Conservation (phyloP, 2,329 filamentous ascomycete genomes). For the Pseudogymnoascus sp. region DNA sequence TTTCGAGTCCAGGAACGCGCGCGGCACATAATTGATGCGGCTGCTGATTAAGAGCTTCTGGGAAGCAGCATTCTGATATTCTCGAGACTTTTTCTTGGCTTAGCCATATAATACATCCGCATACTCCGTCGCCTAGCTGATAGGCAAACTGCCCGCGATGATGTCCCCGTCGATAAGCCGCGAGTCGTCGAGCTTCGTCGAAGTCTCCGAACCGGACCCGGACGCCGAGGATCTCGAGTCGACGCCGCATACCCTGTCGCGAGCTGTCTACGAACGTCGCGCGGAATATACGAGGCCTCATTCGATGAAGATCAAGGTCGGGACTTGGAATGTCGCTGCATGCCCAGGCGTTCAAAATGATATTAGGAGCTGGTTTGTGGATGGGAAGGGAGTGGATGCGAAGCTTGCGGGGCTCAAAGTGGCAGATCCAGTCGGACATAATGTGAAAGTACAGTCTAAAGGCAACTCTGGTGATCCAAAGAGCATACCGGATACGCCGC, state of each 20-base stretch:
- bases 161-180: neutral
- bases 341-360: slow-evolving; percentile 82
- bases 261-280: slow-evolving; percentile 62
- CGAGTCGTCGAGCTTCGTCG: neutral
- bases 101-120: neutral
- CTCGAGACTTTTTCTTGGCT: neutral
- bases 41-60: neutral
- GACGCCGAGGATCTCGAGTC: slow-evolving; percentile 17
- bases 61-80: neutral
- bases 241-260: slow-evolving; percentile 51
- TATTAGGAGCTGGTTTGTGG: slow-evolving; percentile 79
- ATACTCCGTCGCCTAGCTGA: neutral
- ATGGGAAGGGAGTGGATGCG: slow-evolving; percentile 62
- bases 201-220: neutral
- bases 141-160: neutral
- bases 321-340: slow-evolving; percentile 90
- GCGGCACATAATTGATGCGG: neutral
- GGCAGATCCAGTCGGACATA: slow-evolving; percentile 26
- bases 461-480: slow-evolving; percentile 27
- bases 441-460: slow-evolving; percentile 38
- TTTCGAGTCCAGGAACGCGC: neutral
- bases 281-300: slow-evolving; percentile 71
- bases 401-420: slow-evolving; percentile 48
- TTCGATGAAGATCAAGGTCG: slow-evolving; percentile 77
- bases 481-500: slow-evolving; percentile 27